Evolutionary conservation across 202 grass and related monocot genomes (phyloP).

Genomic region (Bolboschoenoplectus hybrid): DNA sequence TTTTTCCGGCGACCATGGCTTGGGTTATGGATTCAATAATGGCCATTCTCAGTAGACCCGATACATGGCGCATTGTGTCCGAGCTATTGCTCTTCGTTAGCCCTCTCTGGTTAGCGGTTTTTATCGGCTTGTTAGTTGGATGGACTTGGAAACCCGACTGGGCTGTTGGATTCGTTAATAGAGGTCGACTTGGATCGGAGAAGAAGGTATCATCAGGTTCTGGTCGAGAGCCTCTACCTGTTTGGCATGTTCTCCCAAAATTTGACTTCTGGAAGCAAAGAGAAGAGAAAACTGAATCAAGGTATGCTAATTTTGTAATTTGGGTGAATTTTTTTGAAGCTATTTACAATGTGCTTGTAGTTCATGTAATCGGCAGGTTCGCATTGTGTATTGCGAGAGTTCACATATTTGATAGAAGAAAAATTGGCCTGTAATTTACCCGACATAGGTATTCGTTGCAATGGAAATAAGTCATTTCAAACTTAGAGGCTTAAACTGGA

Average conservation of each 20-base stretch:
- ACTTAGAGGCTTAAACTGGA: neutral
- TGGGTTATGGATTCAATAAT: conserved; percentile 71
- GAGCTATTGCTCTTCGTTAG: conserved; percentile 73
- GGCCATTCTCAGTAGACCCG: conserved; percentile 58
- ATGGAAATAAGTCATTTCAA: neutral
- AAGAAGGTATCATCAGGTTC: neutral
- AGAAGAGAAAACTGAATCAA: conserved; percentile 19
- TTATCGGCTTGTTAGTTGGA: conserved; percentile 76
- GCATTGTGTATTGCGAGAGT: neutral
- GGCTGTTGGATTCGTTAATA: conserved; percentile 57
- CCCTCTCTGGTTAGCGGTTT: conserved; percentile 77
- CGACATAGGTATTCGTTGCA: neutral
- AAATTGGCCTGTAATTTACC: neutral
- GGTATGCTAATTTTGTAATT: conserved; percentile 30
- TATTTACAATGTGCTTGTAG: neutral
- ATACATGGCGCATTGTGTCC: conserved; percentile 56
- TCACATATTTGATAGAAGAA: conserved; percentile 17
- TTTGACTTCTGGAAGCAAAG: conserved; percentile 47
- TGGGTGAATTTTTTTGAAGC: neutral
- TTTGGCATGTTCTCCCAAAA: conserved; percentile 51
- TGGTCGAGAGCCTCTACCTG: neutral
- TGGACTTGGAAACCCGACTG: conserved; percentile 91
- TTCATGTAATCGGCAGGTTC: neutral
- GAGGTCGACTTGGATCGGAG: neutral
- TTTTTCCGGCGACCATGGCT: conserved; percentile 51